Conservation (phyloP, 129 eudicot genomes). For the Lactuca sativa region DNA sequence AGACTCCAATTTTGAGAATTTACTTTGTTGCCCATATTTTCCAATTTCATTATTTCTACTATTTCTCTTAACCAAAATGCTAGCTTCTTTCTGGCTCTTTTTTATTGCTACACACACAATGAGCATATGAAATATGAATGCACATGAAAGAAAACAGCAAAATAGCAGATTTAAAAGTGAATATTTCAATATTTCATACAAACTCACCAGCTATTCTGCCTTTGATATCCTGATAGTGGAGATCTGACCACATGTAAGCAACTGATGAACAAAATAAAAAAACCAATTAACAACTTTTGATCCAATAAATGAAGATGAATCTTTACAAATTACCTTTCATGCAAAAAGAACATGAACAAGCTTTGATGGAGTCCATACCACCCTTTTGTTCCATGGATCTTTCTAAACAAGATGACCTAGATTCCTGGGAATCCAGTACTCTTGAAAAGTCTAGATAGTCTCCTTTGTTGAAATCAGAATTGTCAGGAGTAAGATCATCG, state of each 20-base stretch:
- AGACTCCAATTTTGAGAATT: constrained; percentile 30
- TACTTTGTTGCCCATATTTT: neutral
- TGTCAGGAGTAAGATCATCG: constrained; percentile 33
- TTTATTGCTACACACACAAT: constrained; percentile 32
- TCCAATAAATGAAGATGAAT: neutral
- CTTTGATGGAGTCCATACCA: constrained; percentile 35
- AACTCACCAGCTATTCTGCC: constrained; percentile 55
- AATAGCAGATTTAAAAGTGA: neutral
- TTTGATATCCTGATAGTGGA: constrained; percentile 63
- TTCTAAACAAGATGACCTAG: constrained; percentile 39
- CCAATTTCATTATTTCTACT: constrained; percentile 27
- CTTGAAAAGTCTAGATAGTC: constrained; percentile 21
- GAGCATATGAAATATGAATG: neutral
- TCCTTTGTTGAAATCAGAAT: neutral
- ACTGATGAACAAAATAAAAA: constrained; percentile 42
- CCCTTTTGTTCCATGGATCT: constrained; percentile 34
- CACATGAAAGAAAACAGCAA: too few relatives aligned
- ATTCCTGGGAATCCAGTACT: constrained; percentile 47
- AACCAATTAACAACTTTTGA: constrained; percentile 3
- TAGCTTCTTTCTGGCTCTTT: constrained; percentile 71
- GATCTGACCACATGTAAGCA: constrained; percentile 69
- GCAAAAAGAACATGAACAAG: constrained; percentile 75
- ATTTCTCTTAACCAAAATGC: constrained; percentile 42
- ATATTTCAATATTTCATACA: neutral
- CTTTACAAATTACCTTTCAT: constrained; percentile 45